These are phyloP conservation scores for Erigeron philadelphicus DNA, from an alignment of 140 eudicot genomes.

Conservation along the genomic window DNA sequence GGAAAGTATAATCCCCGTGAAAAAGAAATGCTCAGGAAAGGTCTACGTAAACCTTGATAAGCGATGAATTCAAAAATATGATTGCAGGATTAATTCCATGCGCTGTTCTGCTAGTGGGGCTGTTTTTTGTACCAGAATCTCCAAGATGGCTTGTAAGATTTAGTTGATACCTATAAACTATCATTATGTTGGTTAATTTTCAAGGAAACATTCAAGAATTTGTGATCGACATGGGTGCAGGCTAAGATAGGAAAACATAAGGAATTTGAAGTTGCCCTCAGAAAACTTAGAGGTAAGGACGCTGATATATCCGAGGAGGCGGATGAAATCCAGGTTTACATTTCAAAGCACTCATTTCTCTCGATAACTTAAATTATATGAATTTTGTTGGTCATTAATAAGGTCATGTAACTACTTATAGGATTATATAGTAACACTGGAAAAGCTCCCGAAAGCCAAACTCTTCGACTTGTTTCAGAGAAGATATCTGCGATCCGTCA, in stretches of 20 bases:
- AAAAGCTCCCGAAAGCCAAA: conserved; percentile 64
- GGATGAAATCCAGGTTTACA: conserved; percentile 70
- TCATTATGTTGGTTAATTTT: background rate
- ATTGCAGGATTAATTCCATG: conserved; percentile 79
- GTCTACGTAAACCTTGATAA: no score
- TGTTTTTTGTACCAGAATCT: conserved; percentile 75
- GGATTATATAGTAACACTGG: conserved; percentile 67
- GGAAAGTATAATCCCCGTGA: no score
- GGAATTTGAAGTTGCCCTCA: conserved; percentile 72
- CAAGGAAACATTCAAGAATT: conserved; percentile 11
- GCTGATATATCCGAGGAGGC: conserved; percentile 67
- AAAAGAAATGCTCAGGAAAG: no score
- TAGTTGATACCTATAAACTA: background rate
- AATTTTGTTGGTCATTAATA: background rate
- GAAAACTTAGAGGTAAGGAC: conserved; percentile 72
- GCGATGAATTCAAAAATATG: background rate
- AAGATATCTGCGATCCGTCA: conserved; percentile 65
- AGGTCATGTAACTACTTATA: conserved; percentile 25
- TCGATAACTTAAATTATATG: background rate
- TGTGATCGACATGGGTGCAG: conserved; percentile 35
- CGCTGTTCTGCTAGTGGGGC: conserved; percentile 60
- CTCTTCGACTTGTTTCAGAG: conserved; percentile 64
- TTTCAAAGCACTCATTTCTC: conserved; percentile 2
- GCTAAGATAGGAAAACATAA: conserved; percentile 65
- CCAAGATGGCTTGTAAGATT: conserved; percentile 83